Evolutionary conservation across 176 grass and related monocot genomes (phyloP), one percentile per base, ranked within the genome.

Genomic region (Musa beccarii): DNA sequence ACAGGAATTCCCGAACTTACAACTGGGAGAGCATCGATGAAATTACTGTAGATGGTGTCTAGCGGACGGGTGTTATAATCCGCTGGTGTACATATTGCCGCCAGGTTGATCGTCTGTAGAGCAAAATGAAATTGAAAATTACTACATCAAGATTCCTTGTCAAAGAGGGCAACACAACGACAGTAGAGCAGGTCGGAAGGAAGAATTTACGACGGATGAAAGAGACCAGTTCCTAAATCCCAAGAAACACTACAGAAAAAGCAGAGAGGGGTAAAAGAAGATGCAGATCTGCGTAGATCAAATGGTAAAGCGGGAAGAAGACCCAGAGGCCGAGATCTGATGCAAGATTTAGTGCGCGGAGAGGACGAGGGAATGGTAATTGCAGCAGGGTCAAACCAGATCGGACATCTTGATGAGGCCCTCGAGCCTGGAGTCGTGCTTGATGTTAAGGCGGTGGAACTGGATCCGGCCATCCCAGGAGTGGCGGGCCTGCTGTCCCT

Each of bases 31-130:
- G 94, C 88, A 71, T 98, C 94, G 67, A 98, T 91, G 88, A 98
- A 98, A 86, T 98, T 98, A 84, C 94, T 98, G 69, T 89, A 98
- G 78, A 98, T 98, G 52, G 94, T 98, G 74, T 98, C 94, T 73
- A 98, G 82, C 10, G 94, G 94, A 16, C 94, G 79, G 49, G 94
- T 98, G 82, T 98, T 98, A 88, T 98, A 98, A 79, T 98, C 94
- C 2, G 90, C 94, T 22, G 94, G 94, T 14, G 94, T 93, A 85
- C 94, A 98, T 84, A 98, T 98, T 17, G 90, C 94, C 16, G 94
- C 94, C 88, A 98, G 66, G 85, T 98, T 98, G 26, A 98, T 91
- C 63, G 88, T 91, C 94, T 98, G 76, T 19, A 51, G 49, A 81
- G 85, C 24, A 96, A 51, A 43, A 84, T 79, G 79, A 61, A 14